Evolutionary conservation across 1,284 basidiomycete genomes (phyloP), one percentile per base, ranked within the genome.

Genomic region (Sphagnurus paluster): DNA sequence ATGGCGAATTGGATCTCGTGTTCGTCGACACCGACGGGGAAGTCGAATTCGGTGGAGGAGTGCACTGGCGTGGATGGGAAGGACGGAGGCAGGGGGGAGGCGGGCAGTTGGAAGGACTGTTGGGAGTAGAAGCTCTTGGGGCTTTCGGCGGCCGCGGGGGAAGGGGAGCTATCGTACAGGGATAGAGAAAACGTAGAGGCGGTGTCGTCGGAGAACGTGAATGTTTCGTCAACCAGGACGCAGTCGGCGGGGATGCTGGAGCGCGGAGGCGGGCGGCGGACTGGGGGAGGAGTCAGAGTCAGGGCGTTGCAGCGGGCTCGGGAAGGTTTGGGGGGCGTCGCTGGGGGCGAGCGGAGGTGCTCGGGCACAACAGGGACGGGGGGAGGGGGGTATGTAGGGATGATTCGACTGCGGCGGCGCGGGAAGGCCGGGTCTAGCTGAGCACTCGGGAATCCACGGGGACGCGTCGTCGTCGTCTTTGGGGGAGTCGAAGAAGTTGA

Each of bases 161-260:
- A 33, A 21, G 52, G 44, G 19, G 48, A 48, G 24, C 32, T 21
- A 26, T 66, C 62, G 43, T 67, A 65, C 40, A 67, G 56, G 4
- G 64, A 61, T 40, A 67, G 59, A 4, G 63, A 66, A 39, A 67
- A 65, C 1, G 50, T 57, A 1, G 68, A 68, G 10, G 54, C 51
- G 10, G 47, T 54, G 39, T 61, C 57, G 10, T 64, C 55, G n/a
- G 50, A 52, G 35, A 56, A 56, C 1, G 48, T 32, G 14, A 50
- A 54, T 45, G 20, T 58, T 10, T 59, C 52, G 32, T 66, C 63
- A 8, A 64, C 61, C 11, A 60, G 49, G 8, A 61, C 56, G 32
- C 63, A 69, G 37, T 72, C 70, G 2, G 63, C 59, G 2, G 71
- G 71, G 19, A 72, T 56, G 49, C 67, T 70, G 32, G 58, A 66